phyloP scores from a whole-genome alignment of 2,329 filamentous ascomycete genomes.

The Biscogniauxia sp. region DNA sequence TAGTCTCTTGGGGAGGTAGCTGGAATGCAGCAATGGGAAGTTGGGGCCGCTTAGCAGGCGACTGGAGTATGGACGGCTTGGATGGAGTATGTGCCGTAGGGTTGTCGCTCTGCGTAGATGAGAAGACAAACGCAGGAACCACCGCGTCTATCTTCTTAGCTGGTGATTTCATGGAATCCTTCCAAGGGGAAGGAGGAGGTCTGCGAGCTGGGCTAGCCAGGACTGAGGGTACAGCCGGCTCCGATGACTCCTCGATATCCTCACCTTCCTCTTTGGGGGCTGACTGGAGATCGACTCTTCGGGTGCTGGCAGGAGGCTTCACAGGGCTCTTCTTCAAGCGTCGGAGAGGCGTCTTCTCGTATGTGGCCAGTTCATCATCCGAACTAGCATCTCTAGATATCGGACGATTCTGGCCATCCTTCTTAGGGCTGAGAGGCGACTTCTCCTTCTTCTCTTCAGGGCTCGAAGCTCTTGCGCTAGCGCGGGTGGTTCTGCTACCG shows the following conservation, averaged over 20 bases:
- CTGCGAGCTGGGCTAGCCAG: conserved; percentile 57
- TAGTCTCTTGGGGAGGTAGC: conserved; percentile 24
- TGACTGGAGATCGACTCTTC: conserved; percentile 35
- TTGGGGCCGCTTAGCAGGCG: conserved; percentile 49
- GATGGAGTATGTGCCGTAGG: conserved; percentile 41
- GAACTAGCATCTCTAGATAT: conserved; percentile 46
- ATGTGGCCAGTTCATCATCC: conserved; percentile 58
- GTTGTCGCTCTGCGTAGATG: conserved; percentile 26
- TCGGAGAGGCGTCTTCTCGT: conserved; percentile 49
- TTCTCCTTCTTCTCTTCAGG: conserved; percentile 38
- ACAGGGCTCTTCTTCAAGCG: conserved; percentile 55
- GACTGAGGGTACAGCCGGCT: conserved; percentile 35
- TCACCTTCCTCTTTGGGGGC: conserved; percentile 25
- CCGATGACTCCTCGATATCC: conserved; percentile 34
- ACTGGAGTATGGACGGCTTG: conserved; percentile 49
- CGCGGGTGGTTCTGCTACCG: conserved; percentile 36
- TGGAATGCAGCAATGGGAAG: conserved; percentile 25
- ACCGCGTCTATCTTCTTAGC: conserved; percentile 51
- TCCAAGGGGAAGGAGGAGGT: conserved; percentile 49
- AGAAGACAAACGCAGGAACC: conserved; percentile 27
- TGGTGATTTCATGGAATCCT: conserved; percentile 55
- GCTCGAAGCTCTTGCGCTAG: conserved; percentile 33
- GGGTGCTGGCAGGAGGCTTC: conserved; percentile 43
- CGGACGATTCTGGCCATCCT: conserved; percentile 55
- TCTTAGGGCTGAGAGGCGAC: conserved; percentile 62